phyloP scores from a whole-genome alignment of 108 stramenopile genomes.

The Skeletonema grethae region DNA sequence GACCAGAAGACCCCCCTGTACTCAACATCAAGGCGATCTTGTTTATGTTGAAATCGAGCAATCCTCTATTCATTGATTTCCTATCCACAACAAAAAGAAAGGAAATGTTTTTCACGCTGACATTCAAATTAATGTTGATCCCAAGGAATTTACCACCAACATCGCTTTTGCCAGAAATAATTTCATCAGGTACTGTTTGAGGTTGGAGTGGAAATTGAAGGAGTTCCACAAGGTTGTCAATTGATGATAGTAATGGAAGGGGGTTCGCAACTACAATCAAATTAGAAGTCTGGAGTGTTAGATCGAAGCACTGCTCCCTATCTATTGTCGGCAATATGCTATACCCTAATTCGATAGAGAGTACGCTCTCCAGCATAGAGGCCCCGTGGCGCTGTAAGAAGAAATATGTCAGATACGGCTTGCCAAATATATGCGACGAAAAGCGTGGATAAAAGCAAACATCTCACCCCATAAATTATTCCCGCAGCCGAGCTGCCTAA shows the following conservation, averaged over 20 bases:
- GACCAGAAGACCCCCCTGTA: conserved; percentile 12
- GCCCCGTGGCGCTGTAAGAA: background rate
- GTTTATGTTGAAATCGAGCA: conserved; percentile 20
- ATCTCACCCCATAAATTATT: conserved; percentile 31
- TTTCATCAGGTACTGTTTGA: conserved; percentile 1
- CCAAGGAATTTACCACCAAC: background rate
- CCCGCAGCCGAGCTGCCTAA: conserved; percentile 3
- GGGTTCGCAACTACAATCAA: conserved; percentile 30
- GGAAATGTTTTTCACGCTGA: conserved; percentile 13
- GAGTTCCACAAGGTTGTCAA: conserved; percentile 2
- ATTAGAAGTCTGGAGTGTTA: conserved; percentile 6
- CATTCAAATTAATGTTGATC: conserved; percentile 4
- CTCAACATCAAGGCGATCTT: background rate
- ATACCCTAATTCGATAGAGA: conserved; percentile 2
- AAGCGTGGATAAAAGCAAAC: background rate
- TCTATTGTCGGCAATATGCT: conserved; percentile 7
- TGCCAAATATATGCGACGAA: background rate
- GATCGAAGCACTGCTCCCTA: background rate
- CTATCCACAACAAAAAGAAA: conserved; percentile 22
- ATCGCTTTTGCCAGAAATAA: background rate
- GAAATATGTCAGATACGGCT: background rate
- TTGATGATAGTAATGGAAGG: conserved; percentile 21
- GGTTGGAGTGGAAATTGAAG: conserved; percentile 10
- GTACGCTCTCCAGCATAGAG: background rate
- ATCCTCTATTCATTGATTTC: conserved; percentile 6